phyloP scores from a whole-genome alignment of 2,329 filamentous ascomycete genomes.

The Alternaria angustiovoidea region DNA sequence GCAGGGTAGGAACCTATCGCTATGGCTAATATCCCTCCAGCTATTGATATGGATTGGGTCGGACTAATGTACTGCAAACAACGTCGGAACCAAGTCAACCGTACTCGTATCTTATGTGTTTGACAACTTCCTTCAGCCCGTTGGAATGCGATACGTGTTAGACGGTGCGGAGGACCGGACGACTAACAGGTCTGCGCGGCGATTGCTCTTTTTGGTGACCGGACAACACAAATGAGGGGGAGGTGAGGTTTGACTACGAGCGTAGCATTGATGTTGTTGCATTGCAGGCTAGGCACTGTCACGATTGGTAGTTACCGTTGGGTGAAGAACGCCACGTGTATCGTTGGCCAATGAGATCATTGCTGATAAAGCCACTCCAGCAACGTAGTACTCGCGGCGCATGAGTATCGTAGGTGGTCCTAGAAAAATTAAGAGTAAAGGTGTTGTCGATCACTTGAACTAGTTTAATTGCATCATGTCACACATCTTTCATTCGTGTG shows the following conservation, averaged over 20 bases:
- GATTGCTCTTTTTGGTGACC: not conserved
- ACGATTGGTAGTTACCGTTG: conserved; percentile 11
- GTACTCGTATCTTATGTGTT: not conserved
- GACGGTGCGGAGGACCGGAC: not conserved
- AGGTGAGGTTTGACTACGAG: conserved; percentile 16
- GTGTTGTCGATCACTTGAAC: no score
- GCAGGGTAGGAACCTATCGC: accelerated
- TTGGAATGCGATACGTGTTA: not conserved
- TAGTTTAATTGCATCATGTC: not conserved
- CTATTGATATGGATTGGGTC: no score
- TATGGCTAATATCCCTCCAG: not conserved
- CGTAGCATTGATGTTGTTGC: conserved; percentile 33
- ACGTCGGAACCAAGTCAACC: not conserved
- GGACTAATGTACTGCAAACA: not conserved
- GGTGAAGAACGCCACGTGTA: conserved; percentile 24
- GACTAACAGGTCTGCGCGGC: not conserved
- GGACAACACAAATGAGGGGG: conserved; percentile 7
- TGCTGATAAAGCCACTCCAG: conserved; percentile 29
- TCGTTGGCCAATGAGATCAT: conserved; percentile 27
- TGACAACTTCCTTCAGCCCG: not conserved
- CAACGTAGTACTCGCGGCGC: not conserved
- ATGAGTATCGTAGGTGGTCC: not conserved
- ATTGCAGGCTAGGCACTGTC: conserved; percentile 25
- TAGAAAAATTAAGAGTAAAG: not conserved
- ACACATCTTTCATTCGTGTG: not conserved